These are phyloP conservation scores for Penicillium digitatum DNA, from an alignment of 2,329 filamentous ascomycete species.

Conservation along the genomic window DNA sequence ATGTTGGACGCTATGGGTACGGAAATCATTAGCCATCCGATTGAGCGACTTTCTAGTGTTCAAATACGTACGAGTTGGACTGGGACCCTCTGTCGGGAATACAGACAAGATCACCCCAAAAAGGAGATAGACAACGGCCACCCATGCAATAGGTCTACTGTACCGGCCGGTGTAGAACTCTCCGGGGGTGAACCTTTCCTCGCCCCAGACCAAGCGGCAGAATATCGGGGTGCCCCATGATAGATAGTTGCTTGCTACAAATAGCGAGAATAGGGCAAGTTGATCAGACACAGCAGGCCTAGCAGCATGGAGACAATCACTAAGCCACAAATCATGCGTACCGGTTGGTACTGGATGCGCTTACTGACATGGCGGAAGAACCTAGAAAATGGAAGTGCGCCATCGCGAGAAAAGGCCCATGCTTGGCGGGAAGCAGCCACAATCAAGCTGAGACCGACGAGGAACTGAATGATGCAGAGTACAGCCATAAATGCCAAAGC, in stretches of 20 bases:
- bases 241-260: conserved; percentile 58
- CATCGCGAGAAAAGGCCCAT: conserved; percentile 62
- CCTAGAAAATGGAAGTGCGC: conserved; percentile 56
- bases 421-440: conserved; percentile 58
- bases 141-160: conserved; percentile 52
- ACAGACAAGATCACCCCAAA: conserved; percentile 57
- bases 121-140: conserved; percentile 52
- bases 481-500: conserved; percentile 58
- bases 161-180: conserved; percentile 56
- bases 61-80: conserved; percentile 43
- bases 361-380: conserved; percentile 57
- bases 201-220: conserved; percentile 56
- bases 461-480: conserved; percentile 58
- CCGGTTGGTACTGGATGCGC: conserved; percentile 55
- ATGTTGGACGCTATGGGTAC: conserved; percentile 44
- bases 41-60: background rate
- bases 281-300: conserved; percentile 57
- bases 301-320: conserved; percentile 51
- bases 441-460: conserved; percentile 57
- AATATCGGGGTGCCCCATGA: conserved; percentile 59
- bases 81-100: conserved; percentile 56
- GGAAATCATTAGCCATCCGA: background rate
- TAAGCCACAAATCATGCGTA: conserved; percentile 55
- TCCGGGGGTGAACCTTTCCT: conserved; percentile 55
- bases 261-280: conserved; percentile 54